Evolutionary conservation across 2,329 filamentous ascomycete genomes (phyloP), one percentile per base, ranked within the genome.

Genomic region (Colletotrichum coccodes): DNA sequence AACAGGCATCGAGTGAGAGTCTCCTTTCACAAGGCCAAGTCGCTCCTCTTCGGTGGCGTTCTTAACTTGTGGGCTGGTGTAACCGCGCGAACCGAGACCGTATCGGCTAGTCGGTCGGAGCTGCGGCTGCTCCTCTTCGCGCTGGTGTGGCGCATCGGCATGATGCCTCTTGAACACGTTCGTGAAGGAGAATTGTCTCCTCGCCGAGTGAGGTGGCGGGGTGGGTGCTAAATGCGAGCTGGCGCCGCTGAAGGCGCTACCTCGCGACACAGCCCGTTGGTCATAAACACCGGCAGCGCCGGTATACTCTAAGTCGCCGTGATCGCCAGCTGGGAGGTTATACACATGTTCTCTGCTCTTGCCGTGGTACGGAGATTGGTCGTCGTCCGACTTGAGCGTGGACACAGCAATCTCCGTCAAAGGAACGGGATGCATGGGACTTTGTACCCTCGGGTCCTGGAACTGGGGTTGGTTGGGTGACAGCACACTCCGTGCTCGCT

Each of bases 151-250:
- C 28, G 57, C 64, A 7, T 72, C 70, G 56, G 72, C 72, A 60
- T 79, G 84, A 72, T 85, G 81, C 57, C 90, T 87, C 69, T 84
- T 83, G 79, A 98, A 96, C 60, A 97, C 90, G 72, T 92, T 94
- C 72, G 95, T 92, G 84, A 98, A 98, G 21, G 93, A 97, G 81
- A 98, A 99, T 76, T 97, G 94, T 69, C 95, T 88, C 72, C 84
- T 88, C 12, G 92, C 89, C 34, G 83, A 83, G 62, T 87, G 88
- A 4, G 86, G 89, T 5, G 90, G 90, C 1, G 91, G 90, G 4
- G 88, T 86, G 0, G 91, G 91, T 1, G 89, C 75, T 7, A 80
- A 71, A 30, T 60, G 85, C 3, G 80, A 82, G 14, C 86, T 79
- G 58, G 79, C 82, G 23, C 76, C 79, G 73, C 76, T 80, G 70